Conservation (phyloP, 1,284 basidiomycete genomes). For the Cerioporus squamosus region DNA sequence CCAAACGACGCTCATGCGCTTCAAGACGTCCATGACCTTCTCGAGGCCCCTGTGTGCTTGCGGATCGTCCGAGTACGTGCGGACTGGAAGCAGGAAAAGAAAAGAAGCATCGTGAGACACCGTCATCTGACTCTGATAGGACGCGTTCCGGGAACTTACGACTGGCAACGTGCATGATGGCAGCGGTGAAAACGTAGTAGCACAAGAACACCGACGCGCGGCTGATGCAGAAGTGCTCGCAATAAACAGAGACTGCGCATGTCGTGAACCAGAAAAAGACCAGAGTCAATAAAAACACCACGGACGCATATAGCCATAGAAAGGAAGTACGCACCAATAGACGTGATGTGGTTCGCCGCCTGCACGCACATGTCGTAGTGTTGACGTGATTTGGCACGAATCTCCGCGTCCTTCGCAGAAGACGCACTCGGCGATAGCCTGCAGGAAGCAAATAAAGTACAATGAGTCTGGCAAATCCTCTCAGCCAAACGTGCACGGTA, state of each 20-base stretch:
- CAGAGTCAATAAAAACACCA: not conserved
- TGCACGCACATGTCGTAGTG: constrained; percentile 72
- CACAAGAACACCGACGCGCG: constrained; percentile 75
- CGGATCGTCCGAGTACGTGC: constrained; percentile 64
- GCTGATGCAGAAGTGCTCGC: constrained; percentile 65
- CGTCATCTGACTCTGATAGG: constrained; percentile 19
- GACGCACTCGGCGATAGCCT: constrained; percentile 23
- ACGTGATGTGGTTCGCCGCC: constrained; percentile 81
- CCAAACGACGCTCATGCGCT: constrained; percentile 76
- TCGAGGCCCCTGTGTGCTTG: constrained; percentile 68
- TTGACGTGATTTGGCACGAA: constrained; percentile 59
- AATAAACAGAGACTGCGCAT: constrained; percentile 56
- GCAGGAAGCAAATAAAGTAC: not conserved
- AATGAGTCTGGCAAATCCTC: not conserved
- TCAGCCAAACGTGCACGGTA: not conserved
- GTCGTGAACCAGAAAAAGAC: not conserved
- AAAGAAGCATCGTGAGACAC: not conserved
- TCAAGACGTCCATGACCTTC: constrained; percentile 72
- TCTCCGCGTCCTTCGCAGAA: constrained; percentile 50
- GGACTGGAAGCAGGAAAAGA: constrained; percentile 46
- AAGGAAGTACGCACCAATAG: constrained; percentile 54
- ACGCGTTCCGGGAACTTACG: constrained; percentile 43
- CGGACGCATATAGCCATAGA: too few relatives aligned
- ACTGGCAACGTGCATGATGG: constrained; percentile 79
- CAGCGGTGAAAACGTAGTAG: constrained; percentile 84